Percentiles rank a stretch among this genome's conserved stretches.
Evolutionary conservation across 768 basidiomycete species (phyloP).

Genomic region (Hygrocybe coccinea): DNA sequence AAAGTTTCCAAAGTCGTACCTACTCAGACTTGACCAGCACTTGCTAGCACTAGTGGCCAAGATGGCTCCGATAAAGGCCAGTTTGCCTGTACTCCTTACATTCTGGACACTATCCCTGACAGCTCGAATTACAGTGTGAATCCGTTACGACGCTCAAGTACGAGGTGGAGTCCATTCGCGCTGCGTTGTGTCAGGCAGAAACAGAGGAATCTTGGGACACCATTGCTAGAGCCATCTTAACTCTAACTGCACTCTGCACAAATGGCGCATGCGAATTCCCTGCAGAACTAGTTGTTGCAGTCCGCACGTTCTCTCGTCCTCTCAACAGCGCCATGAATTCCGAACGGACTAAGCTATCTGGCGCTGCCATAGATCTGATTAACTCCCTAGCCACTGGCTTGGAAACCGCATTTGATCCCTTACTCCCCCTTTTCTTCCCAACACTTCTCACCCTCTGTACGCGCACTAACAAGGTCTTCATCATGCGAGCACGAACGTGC

Average conservation of each 20-base stretch:
- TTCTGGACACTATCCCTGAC: too few relatives aligned
- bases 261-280: conserved; percentile 51
- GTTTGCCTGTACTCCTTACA: background rate
- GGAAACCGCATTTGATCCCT: conserved; percentile 58
- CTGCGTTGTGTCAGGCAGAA: conserved; percentile 45
- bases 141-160: conserved; percentile 14
- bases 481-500: conserved; percentile 58
- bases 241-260: conserved; percentile 45
- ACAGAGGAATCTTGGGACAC: conserved; percentile 79
- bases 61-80: background rate
- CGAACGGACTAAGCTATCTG: conserved; percentile 69
- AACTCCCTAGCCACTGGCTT: conserved; percentile 48
- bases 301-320: conserved; percentile 51
- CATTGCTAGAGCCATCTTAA: conserved; percentile 47
- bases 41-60: background rate
- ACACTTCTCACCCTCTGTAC: conserved; percentile 61
- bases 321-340: conserved; percentile 60
- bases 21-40: too few relatives aligned
- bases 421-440: conserved; percentile 65
- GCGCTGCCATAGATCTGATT: conserved; percentile 61
- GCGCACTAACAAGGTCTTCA: conserved; percentile 74
- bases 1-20: too few relatives aligned
- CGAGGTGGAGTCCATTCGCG: conserved; percentile 41
- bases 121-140: conserved; percentile 1
- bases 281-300: conserved; percentile 43